Conservation (phyloP, 1,284 basidiomycete genomes). For the Sparassis latifolia region DNA sequence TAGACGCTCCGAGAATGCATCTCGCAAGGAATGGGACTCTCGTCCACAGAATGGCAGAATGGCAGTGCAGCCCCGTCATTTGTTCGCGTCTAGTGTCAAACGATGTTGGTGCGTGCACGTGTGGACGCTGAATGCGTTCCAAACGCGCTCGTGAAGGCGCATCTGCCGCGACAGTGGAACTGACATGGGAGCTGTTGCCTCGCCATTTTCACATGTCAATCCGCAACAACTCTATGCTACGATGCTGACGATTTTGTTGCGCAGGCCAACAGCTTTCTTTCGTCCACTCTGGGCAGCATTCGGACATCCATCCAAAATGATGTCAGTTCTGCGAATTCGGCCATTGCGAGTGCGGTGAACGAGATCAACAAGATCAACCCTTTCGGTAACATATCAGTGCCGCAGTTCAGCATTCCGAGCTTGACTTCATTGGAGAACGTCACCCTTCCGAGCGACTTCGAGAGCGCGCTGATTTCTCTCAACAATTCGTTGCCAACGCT, state of each 20-base stretch:
- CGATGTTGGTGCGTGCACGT: no score
- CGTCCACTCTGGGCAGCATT: slow-evolving; percentile 51
- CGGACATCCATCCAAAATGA: slow-evolving; percentile 68
- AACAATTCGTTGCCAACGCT: slow-evolving; percentile 82
- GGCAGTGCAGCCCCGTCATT: no score
- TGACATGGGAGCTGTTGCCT: no score
- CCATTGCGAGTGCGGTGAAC: slow-evolving; percentile 59
- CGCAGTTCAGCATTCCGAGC: slow-evolving; percentile 67
- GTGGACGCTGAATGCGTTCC: no score
- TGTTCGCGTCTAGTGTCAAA: no score
- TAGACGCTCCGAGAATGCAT: no score
- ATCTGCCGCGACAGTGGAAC: no score
- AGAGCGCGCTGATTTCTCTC: slow-evolving; percentile 64
- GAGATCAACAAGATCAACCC: slow-evolving; percentile 70
- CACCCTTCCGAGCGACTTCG: slow-evolving; percentile 75
- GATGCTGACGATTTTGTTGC: neutral
- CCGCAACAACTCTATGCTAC: neutral
- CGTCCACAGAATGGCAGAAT: no score
- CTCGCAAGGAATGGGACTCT: no score
- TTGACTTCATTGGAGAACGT: slow-evolving; percentile 74
- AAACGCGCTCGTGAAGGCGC: no score
- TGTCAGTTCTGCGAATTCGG: slow-evolving; percentile 61
- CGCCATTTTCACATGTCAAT: no score
- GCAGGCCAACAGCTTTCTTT: slow-evolving; percentile 70
- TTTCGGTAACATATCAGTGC: slow-evolving; percentile 58